Base-by-base conservation (phyloP, 106 monocot genomes). In the Ottelia alismoides region DNA sequence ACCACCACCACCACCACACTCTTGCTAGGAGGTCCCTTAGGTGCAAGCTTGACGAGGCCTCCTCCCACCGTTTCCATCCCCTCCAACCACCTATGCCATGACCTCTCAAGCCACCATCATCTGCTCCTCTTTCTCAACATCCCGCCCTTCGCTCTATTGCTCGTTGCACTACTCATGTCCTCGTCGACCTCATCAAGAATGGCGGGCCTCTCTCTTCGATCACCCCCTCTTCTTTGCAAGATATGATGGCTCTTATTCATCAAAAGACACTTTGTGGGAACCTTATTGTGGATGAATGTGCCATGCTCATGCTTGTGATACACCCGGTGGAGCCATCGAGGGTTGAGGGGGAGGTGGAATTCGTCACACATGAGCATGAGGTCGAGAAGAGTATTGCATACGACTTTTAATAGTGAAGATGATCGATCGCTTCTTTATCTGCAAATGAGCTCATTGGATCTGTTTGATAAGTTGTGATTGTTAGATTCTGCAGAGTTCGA, bases 261-360 rank as follows among this genome's bases (percentile, higher is more conserved):
- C 73, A 98, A 90, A 98, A 76, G 98, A 98, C 30, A 58, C 88
- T n/a, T n/a, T n/a, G n/a, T n/a, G 90, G 90, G 63, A 90, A 80
- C 57, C 56, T 63, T 50, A 90, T 98, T 24, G 98, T 98, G 23
- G 90, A 90, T 11, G 82, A 63, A 11, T 85, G 90, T 25, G 82
- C 90, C 2, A 90, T 98, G 35, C 77, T 85, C 18, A 82, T 77
- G 25, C 72, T 98, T 14, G 90, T 90, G 47, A 74, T 52, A 58
- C 89, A 98, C 45, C 74, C 90, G 63, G 57, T 70, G 55, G 82
- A 79, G 61, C 86, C 92, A 22, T 56, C 68, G 11, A 14, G 32
- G 4, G 20, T 28, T 12, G 10, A 20, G 40, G 61, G 45, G 18
- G 51, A 31, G 30, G 58, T 27, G 21, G 70, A 53, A 27, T 54